Evolutionary conservation across 139 green algal genomes (phyloP).

Genomic region (Nannochloris sp.): DNA sequence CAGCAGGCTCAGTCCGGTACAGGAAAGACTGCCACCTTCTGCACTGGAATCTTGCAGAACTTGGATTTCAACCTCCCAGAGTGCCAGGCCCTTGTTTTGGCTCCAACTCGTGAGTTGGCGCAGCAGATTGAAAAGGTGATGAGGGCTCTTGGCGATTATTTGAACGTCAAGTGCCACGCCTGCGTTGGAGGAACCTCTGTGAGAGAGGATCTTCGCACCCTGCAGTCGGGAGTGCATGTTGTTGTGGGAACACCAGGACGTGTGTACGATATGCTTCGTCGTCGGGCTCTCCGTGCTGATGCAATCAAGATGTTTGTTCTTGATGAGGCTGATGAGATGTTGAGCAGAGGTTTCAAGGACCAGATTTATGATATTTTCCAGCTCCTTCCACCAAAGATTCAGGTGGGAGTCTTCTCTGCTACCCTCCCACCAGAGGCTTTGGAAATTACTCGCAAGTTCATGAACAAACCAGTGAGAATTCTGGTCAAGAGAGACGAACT

Average conservation of each 20-base stretch:
- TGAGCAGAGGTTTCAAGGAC: slow-evolving; percentile 98
- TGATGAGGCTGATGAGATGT: slow-evolving; percentile 99
- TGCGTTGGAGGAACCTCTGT: slow-evolving; percentile 97
- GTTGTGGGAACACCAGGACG: slow-evolving; percentile 97
- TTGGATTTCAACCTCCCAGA: slow-evolving; percentile 90
- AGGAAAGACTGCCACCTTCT: slow-evolving; percentile 99
- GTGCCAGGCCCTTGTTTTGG: slow-evolving; percentile 97
- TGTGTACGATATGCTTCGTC: slow-evolving; percentile 98
- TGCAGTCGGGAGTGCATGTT: slow-evolving; percentile 76
- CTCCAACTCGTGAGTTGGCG: slow-evolving; percentile 96
- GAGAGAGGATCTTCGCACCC: slow-evolving; percentile 93
- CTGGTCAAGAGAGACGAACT: slow-evolving; percentile 99
- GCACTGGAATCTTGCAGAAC: slow-evolving; percentile 88
- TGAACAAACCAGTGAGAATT: slow-evolving; percentile 99
- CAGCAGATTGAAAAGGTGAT: slow-evolving; percentile 99
- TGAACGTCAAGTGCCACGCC: slow-evolving; percentile 98
- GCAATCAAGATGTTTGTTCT: slow-evolving; percentile 93
- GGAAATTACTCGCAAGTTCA: slow-evolving; percentile 99
- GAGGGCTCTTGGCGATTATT: slow-evolving; percentile 95
- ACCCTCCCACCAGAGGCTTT: slow-evolving; percentile 97
- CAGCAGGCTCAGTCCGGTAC: slow-evolving; percentile 99
- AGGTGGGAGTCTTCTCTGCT: slow-evolving; percentile 98
- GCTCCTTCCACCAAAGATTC: slow-evolving; percentile 96
- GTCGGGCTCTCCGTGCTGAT: slow-evolving; percentile 82
- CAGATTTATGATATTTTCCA: slow-evolving; percentile 99